Base-by-base conservation (phyloP, 1,284 basidiomycete species). In the Tilletia horrida region DNA sequence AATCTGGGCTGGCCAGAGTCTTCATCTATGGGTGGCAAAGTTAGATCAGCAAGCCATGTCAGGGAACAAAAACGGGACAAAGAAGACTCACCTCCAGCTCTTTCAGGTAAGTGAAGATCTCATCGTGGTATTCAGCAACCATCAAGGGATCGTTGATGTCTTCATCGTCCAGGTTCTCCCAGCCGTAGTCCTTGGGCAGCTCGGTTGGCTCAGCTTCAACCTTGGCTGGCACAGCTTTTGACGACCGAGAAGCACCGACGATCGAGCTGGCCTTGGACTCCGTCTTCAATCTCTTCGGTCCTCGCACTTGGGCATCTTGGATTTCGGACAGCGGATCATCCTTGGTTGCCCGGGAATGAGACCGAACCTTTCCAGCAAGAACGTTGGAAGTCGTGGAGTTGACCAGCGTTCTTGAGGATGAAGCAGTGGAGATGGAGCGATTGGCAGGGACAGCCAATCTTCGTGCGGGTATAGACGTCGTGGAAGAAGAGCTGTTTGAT, bases 71-170 rank as follows among this genome's bases (percentile, higher is more conserved):
- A n/a, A n/a, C n/a, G 52, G n/a, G n/a, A 21, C 1, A 9, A 52
- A 45, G 16, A n/a, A 42, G 3, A 65, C 43, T 6, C 42, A 87
- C 85, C 83, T 88, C 86, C 67, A 87, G 82, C 71, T 88, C 84
- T 81, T 91, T 90, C 84, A 97, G 88, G 84, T 98, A 97, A 64
- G 90, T 85, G 83, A 96, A 96, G 68, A 97, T 95, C 71, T 97
- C 96, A 29, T 86, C 85, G 65, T 96, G 94, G 81, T 98, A 98
- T 84, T 97, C 93, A 83, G 89, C 91, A 70, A 96, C 94, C 94
- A 97, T 97, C 69, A 91, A 84, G 16, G 94, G 94, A 81, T 98
- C 95, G 67, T 93, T 92, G n/a, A 84, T 86, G 80, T 98, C 95
- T 67, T 93, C 94, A 2, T 88, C 89, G 76, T 97, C 95, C 21